Evolutionary conservation across 768 basidiomycete species (phyloP).

Genomic region (Dacryopinax primogenitus): DNA sequence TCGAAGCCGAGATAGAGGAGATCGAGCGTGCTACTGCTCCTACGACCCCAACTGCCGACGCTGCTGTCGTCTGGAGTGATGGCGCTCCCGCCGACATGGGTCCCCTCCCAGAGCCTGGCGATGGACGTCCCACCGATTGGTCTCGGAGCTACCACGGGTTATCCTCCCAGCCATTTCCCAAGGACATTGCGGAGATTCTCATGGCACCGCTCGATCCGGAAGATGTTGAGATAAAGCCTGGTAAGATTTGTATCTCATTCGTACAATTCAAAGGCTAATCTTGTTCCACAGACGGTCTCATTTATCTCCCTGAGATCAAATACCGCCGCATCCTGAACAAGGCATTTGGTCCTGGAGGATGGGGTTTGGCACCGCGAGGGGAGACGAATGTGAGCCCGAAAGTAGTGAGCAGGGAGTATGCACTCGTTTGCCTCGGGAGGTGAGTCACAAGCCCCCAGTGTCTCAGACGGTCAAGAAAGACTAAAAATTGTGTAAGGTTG

Average conservation of each 20-base stretch:
- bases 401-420: slow-evolving; percentile 87
- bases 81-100: background rate
- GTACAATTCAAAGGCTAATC: background rate
- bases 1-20: background rate
- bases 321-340: slow-evolving; percentile 83
- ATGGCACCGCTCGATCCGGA: slow-evolving; percentile 58
- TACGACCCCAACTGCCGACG: background rate
- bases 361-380: slow-evolving; percentile 89
- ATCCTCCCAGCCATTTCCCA: slow-evolving; percentile 60
- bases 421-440: slow-evolving; percentile 84
- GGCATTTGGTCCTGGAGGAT: slow-evolving; percentile 91
- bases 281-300: slow-evolving; percentile 55
- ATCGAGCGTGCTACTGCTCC: background rate
- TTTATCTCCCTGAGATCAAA: slow-evolving; percentile 95
- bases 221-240: slow-evolving; percentile 91
- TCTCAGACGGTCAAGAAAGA: background rate
- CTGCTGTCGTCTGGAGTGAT: background rate
- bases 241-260: slow-evolving; percentile 31
- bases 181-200: slow-evolving; percentile 57
- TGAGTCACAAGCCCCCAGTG: slow-evolving; percentile 28
- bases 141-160: slow-evolving; percentile 76
- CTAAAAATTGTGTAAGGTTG: slow-evolving; percentile 38
- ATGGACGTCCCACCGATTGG: slow-evolving; percentile 51
- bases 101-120: background rate
- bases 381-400: slow-evolving; percentile 82